Conservation (phyloP, 148 eudicot species). For the Hydrangea macrophylla region DNA sequence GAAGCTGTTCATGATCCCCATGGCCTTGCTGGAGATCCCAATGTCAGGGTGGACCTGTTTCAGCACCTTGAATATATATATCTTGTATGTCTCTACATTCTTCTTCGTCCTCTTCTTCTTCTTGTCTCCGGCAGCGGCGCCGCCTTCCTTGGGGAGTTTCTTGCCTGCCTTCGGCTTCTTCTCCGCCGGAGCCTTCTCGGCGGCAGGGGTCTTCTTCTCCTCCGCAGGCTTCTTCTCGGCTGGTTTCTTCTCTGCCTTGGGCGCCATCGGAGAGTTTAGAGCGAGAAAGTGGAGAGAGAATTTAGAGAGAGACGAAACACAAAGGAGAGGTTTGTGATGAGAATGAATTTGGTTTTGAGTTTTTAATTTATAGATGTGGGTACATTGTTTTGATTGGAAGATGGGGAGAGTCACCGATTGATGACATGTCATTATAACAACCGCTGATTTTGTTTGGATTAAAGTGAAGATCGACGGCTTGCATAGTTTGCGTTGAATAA, state of each 20-base stretch:
- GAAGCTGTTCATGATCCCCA: constrained; percentile 63
- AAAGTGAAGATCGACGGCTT: not conserved
- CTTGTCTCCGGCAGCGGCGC: constrained; percentile 44
- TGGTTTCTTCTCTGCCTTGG: constrained; percentile 26
- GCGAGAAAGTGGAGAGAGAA: not conserved
- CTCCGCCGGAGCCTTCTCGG: constrained; percentile 21
- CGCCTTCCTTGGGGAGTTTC: constrained; percentile 52
- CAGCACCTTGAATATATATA: constrained; percentile 62
- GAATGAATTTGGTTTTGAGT: not conserved
- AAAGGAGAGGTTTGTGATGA: not conserved
- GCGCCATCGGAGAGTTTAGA: not conserved
- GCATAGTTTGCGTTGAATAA: not conserved
- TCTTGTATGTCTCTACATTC: constrained; percentile 63
- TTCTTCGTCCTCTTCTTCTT: constrained; percentile 61
- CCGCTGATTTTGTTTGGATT: not conserved
- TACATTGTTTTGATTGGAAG: not conserved
- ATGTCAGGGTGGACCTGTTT: constrained; percentile 64
- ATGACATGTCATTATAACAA: not conserved
- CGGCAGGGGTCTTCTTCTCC: constrained; percentile 29
- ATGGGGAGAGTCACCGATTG: not conserved
- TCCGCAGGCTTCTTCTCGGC: constrained; percentile 38
- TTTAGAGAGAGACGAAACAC: not conserved
- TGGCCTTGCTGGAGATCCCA: constrained; percentile 61
- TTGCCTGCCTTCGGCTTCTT: constrained; percentile 52
- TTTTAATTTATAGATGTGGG: not conserved